Evolutionary conservation across 306 rosid species (phyloP), one percentile per base, ranked within the genome.

Genomic region (Lablab purpureus): DNA sequence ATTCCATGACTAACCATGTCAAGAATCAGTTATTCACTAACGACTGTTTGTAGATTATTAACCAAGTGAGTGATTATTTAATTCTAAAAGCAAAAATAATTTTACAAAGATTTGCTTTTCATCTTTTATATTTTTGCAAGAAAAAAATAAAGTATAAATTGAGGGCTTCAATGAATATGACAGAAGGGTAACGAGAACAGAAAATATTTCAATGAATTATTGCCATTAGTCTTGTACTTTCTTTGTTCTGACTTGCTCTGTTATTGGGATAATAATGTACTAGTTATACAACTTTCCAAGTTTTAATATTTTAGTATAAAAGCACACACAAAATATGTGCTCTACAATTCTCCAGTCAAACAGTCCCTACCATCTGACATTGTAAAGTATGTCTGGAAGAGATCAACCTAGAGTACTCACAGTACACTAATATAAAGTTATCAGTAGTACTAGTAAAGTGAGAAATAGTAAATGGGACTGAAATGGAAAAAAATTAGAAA

Each of bases 381-480:
- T 41, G 64, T 67, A 52, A 23, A 82, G 49, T 46, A 23, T 71
- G 51, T 54, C 62, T 59, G 41, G 34, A 58, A 45, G 64, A 37
- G 21, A 78, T 34, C 55, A 41, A 81, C 62, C 22, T 62, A 60
- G 37, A 54, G 14, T 54, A 51, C 58, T 55, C 36, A 66, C n/a
- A 41, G 10, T 71, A 37, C 62, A 79, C 43, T 41, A 14, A 64
- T n/a, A 71, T 37, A 43, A 72, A 62, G 55, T 54, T 52, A 17
- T 22, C 27, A 56, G 51, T 67, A 55, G 23, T 12, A n/a, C n/a
- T n/a, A 41, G 47, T n/a, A 14, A 18, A 73, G 46, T 54, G 52
- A 82, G 34, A 45, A 76, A 41, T 59, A n/a, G 54, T 36, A 68
- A 76, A 58, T n/a, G 62, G 62, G 37, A 37, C 67, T 62, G 32